Percentiles rank a stretch among this genome's conserved stretches.
phyloP scores from a whole-genome alignment of 208 protist species.

The Zelonia costaricensis region DNA sequence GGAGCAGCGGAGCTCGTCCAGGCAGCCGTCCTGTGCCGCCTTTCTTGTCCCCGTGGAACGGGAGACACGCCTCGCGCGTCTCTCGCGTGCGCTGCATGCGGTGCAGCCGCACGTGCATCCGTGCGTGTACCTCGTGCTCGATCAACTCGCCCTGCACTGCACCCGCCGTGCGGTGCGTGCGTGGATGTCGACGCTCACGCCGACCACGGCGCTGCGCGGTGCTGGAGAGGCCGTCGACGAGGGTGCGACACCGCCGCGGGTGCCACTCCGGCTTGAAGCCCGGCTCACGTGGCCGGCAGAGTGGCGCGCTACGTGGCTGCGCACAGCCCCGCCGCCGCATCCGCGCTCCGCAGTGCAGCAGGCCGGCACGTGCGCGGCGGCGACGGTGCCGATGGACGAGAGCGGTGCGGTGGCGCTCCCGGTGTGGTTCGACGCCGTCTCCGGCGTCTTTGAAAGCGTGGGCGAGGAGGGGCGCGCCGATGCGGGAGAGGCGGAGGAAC shows the following conservation, averaged over 20 bases:
- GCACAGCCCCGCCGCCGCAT: background rate
- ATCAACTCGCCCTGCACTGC: constrained; percentile 9
- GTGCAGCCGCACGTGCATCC: background rate
- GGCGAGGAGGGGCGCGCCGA: background rate
- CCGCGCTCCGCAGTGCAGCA: background rate
- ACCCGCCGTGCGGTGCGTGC: background rate
- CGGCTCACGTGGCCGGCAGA: constrained; percentile 17
- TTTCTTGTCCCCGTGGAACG: too few relatives aligned
- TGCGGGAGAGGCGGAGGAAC: background rate
- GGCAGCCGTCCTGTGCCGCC: background rate
- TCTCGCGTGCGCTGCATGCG: constrained; percentile 3
- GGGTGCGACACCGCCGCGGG: background rate
- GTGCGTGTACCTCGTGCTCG: constrained; percentile 18
- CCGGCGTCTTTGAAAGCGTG: background rate
- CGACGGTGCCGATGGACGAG: too few relatives aligned
- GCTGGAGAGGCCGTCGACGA: too few relatives aligned
- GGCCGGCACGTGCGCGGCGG: too few relatives aligned
- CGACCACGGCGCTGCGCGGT: background rate
- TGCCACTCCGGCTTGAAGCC: constrained; percentile 15
- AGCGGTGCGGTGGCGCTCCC: background rate
- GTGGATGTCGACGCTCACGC: constrained; percentile 6
- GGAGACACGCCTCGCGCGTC: background rate
- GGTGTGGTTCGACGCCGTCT: constrained; percentile 11
- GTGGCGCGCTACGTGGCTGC: constrained; percentile 9
- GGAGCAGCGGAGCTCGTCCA: background rate